phyloP scores from a whole-genome alignment of 2,329 filamentous ascomycete genomes.

The Fusarium neocosmosporiellum region DNA sequence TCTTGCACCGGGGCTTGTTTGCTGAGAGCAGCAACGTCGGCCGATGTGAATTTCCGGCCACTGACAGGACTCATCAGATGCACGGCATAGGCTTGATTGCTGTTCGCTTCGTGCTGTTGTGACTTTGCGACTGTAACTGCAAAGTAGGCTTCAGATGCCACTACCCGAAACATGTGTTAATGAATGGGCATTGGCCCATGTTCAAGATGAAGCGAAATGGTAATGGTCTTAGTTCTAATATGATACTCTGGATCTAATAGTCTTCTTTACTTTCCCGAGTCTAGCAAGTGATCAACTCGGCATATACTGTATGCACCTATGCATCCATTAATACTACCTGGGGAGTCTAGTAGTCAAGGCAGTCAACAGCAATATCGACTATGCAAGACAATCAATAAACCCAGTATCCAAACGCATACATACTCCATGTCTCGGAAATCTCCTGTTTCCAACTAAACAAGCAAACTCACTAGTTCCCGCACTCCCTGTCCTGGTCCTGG shows the following conservation, averaged over 20 bases:
- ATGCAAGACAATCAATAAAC: neutral
- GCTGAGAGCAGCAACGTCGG: slow-evolving; percentile 9
- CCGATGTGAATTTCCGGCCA: slow-evolving; percentile 16
- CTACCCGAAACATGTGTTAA: slow-evolving; percentile 32
- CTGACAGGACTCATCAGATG: neutral
- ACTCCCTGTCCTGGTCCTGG: neutral
- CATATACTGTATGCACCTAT: neutral
- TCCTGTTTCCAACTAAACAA: neutral
- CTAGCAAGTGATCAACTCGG: neutral
- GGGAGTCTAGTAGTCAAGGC: neutral
- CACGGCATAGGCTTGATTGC: neutral
- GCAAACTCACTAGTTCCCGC: neutral
- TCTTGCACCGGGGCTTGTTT: slow-evolving; percentile 19
- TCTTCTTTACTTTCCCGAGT: neutral
- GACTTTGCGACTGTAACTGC: neutral
- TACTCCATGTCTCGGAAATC: neutral
- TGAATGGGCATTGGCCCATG: neutral
- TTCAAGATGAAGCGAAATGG: neutral
- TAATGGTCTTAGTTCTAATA: neutral
- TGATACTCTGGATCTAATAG: neutral
- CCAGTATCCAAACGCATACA: neutral
- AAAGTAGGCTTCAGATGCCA: neutral
- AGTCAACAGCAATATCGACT: neutral
- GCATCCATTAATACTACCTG: neutral
- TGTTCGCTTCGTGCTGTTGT: slow-evolving; percentile 9